Conservation (phyloP, 2,329 filamentous ascomycete genomes). For the Aspergillus arachidicola region DNA sequence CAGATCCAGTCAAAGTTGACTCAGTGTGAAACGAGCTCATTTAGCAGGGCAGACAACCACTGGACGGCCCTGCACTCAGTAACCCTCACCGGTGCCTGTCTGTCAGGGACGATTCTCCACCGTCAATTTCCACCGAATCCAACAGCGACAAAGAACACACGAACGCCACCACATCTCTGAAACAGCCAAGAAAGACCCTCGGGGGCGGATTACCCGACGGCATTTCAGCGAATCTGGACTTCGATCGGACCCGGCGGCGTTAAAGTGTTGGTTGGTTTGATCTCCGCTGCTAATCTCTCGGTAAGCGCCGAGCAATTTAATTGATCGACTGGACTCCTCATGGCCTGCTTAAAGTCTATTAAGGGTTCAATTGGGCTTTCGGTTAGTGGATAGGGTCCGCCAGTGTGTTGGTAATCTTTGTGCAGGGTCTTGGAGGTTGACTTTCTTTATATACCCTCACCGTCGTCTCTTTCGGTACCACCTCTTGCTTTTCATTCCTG, state of each 20-base stretch:
- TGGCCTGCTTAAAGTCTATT: neutral
- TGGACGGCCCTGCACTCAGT: neutral
- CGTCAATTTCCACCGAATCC: neutral
- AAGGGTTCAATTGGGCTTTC: neutral
- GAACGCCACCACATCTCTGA: neutral
- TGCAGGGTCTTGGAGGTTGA: neutral
- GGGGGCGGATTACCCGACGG: neutral
- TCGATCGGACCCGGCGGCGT: neutral
- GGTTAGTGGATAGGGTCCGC: neutral
- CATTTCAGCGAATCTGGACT: neutral
- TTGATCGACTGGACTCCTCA: neutral
- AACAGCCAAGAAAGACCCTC: neutral
- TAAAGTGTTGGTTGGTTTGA: neutral
- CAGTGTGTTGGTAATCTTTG: neutral
- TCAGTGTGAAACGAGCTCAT: neutral
- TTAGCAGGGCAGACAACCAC: neutral
- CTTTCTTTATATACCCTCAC: neutral
- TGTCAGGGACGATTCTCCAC: neutral
- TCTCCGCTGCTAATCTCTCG: constrained; percentile 1
- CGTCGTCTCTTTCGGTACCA: neutral
- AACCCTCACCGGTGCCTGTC: neutral
- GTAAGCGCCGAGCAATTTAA: neutral
- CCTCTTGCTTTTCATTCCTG: neutral
- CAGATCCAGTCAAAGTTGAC: neutral
- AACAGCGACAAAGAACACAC: neutral